phyloP scores from a whole-genome alignment of 1,284 basidiomycete species.

The Ustilago curta region DNA sequence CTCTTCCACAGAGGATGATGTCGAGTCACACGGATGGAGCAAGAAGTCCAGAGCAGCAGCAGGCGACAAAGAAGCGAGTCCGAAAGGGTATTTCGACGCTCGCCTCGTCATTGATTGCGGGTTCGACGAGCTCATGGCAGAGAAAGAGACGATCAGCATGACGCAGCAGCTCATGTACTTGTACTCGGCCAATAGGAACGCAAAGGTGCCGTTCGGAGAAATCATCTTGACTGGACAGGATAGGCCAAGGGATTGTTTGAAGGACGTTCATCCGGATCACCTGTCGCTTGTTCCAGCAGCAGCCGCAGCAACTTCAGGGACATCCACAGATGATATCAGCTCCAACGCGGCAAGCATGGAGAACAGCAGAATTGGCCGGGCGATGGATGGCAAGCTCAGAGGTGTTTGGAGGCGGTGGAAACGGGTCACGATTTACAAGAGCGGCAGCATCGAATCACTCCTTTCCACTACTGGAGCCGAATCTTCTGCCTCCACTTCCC shows the following conservation, averaged over 20 bases:
- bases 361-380: conserved; percentile 76
- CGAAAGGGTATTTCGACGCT: conserved; percentile 72
- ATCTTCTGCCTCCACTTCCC: not conserved
- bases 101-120: conserved; percentile 88
- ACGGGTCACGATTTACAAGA: conserved; percentile 82
- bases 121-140: conserved; percentile 93
- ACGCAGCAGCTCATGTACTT: conserved; percentile 87
- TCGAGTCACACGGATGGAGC: conserved; percentile 67
- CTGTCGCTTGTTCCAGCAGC: conserved; percentile 18
- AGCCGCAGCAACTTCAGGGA: not conserved
- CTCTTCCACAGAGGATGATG: conserved; percentile 30
- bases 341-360: conserved; percentile 27
- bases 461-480: not conserved
- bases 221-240: conserved; percentile 81
- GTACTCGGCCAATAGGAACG: conserved; percentile 85
- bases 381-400: conserved; percentile 81
- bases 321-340: no score
- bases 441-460: conserved; percentile 68
- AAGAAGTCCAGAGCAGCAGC: conserved; percentile 41
- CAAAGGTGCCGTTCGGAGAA: conserved; percentile 77
- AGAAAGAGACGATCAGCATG: conserved; percentile 92
- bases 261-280: conserved; percentile 37
- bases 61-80: conserved; percentile 69
- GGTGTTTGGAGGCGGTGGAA: conserved; percentile 83
- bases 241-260: conserved; percentile 66